Base-by-base conservation (phyloP, 805 yeast species). In the Saccharomyces eubayanus region DNA sequence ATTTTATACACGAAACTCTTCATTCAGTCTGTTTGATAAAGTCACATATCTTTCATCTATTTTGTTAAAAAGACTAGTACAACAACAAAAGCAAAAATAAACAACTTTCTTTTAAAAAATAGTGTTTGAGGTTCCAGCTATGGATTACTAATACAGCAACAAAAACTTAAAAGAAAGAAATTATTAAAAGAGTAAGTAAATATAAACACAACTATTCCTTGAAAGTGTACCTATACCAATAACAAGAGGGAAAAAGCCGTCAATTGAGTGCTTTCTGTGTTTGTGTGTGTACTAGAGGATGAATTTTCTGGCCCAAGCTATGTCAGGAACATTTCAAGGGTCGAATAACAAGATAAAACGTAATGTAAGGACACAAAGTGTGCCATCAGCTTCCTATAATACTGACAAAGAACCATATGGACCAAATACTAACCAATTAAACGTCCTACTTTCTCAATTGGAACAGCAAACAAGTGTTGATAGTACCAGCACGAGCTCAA, bases 391-490 rank as follows among this genome's bases (percentile, higher is more conserved):
- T 36, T 36, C 43, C 43, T 36, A 36, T 16, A 36, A 36, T 16
- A 36, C 10, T 16, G 43, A 24, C 43, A 36, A 36, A 36, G 43
- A 36, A 36, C 20, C 43, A 16, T 36, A 36, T n/a, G 28, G 27
- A 28, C 29, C 30, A 5, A 53, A 40, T 55, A 57, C 64, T 59
- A 61, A 61, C 61, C 41, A 51, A 46, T 53, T 61, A 49, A 57
- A 59, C 53, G 29, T 31, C 12, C 53, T 53, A 24, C 48, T 59
- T n/a, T 48, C 49, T 48, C 56, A 59, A 50, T 65, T 62, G 60
- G 61, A 62, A 50, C 62, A 58, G 50, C 57, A 57, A 51, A 56
- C 54, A 47, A 55, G 54, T 40, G 21, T 51, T 41, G 55, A 57
- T 48, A 53, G 53, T 49, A 52, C 54, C 31, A 54, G 48, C 46